Evolutionary conservation across 306 rosid species (phyloP), one percentile per base, ranked within the genome.

Genomic region (Cicer pinnatifidum): DNA sequence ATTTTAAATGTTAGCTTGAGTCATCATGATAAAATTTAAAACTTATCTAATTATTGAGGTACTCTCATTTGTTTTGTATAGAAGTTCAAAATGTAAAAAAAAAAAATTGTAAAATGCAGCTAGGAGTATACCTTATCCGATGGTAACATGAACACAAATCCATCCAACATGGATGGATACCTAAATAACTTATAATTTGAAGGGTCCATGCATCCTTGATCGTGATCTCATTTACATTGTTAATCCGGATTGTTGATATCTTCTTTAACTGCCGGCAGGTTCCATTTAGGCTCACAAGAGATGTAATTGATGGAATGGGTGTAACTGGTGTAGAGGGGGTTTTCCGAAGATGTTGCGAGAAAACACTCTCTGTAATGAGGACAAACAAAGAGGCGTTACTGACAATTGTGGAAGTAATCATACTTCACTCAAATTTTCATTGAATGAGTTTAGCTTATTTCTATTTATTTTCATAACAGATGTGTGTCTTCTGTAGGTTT

Each of bases 271-370:
- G 62, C 77, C 46, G 84, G 59, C 82, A 93, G 96, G 92, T 91
- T 79, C 98, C 98, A 44, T 88, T 89, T 81, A 86, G 97, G 88
- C 97, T 93, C 63, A 93, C 97, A 54, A 84, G 97, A 77, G 98
- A 93, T 82, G 54, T 93, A 73, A 85, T 89, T 81, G 97, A 93
- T 80, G 98, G 97, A 77, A 91, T 93, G 98, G 98, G 98, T 63
- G 88, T 86, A 51, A 86, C 92, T 67, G 96, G 98, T 64, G 90
- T 89, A 45, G 98, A 91, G 84, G 98, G 98, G 50, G 96, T 93
- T 84, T 93, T 91, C 85, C 86, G 96, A 78, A 88, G 97, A 85
- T 93, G 98, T 81, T 93, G 97, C 1, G 97, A 91, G 88, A 95
- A 93, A 87, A 93, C 98, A 17, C 91, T 93, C 33, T 93, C 92